A percentile compares a stretch with the other conserved stretches of the same genome.
These are phyloP conservation scores for Hemisphaericaspora nanyangensis DNA, from an alignment of 805 yeast species.

Conservation along the genomic window DNA sequence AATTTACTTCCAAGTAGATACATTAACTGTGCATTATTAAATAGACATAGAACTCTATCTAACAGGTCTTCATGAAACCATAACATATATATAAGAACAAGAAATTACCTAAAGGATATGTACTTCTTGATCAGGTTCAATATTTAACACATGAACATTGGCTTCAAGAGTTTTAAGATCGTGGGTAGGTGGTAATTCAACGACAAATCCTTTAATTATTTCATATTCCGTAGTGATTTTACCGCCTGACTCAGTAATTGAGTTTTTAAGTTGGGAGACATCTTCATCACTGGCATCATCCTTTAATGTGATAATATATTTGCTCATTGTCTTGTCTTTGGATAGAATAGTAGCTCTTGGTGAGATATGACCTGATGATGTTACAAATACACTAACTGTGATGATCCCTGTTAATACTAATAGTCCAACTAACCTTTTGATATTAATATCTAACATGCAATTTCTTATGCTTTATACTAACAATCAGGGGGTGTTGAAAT, in stretches of 20 bases:
- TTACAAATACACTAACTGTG: neutral
- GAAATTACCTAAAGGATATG: no score
- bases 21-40: no score
- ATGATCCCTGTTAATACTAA: neutral
- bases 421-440: neutral
- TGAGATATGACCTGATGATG: neutral
- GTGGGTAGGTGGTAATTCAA: constrained; percentile 53
- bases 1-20: no score
- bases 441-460: neutral
- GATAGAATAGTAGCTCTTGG: neutral
- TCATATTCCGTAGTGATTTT: constrained; percentile 56
- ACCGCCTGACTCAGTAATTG: constrained; percentile 53
- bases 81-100: no score
- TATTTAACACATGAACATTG: constrained; percentile 48
- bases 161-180: constrained; percentile 44
- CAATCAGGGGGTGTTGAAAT: no score
- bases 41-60: no score
- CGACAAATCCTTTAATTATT: constrained; percentile 64
- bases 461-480: no score
- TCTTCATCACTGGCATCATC: constrained; percentile 41
- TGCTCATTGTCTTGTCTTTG: no score
- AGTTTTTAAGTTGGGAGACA: constrained; percentile 41
- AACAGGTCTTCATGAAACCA: no score
- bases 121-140: constrained; percentile 71
- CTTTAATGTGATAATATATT: constrained; percentile 44